These are phyloP conservation scores for Entamoeba invadens DNA, from an alignment of 208 protist species.

Conservation along the genomic window DNA sequence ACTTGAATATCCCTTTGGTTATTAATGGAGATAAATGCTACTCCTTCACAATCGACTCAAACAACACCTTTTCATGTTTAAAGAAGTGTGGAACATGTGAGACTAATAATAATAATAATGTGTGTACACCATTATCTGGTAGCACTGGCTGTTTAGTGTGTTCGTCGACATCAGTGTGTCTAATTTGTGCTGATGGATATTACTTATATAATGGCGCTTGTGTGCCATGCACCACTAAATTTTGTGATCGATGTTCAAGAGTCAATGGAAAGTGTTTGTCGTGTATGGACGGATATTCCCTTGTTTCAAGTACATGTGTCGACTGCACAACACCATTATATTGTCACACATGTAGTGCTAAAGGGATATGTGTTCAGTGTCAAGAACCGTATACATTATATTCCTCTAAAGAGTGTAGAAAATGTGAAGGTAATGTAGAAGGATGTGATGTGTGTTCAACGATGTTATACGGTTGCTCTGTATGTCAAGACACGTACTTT, in stretches of 20 bases:
- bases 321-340: neutral
- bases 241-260: neutral
- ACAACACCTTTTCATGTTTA: too few relatives aligned
- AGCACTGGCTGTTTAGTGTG: too few relatives aligned
- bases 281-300: neutral
- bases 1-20: too few relatives aligned
- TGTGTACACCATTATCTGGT: too few relatives aligned
- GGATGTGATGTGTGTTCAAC: neutral
- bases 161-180: neutral
- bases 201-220: neutral
- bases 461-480: too few relatives aligned
- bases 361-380: neutral
- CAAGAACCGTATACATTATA: neutral
- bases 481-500: too few relatives aligned
- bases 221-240: neutral
- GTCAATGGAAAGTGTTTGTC: neutral
- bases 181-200: neutral
- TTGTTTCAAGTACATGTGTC: neutral
- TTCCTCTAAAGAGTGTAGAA: neutral
- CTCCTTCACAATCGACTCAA: too few relatives aligned
- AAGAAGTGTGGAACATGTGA: too few relatives aligned
- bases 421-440: neutral
- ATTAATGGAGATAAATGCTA: too few relatives aligned
- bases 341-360: neutral
- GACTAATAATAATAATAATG: too few relatives aligned